A percentile compares a stretch with the other conserved stretches of the same genome.
phyloP scores from a whole-genome alignment of 805 yeast species.

The Cyberlindnera sargentensis region DNA sequence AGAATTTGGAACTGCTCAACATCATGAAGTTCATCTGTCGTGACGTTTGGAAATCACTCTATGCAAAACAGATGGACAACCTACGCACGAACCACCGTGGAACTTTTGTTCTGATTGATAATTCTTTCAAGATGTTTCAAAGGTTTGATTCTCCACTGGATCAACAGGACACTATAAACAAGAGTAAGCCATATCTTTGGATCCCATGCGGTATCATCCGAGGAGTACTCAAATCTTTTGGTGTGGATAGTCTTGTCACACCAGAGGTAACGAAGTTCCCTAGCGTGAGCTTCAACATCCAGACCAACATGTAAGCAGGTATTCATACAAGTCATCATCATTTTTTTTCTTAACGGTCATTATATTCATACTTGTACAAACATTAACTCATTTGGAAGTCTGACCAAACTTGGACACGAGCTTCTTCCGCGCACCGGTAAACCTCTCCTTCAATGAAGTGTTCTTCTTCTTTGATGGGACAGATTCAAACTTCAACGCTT shows the following conservation, averaged over 20 bases:
- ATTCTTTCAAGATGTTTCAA: conserved; percentile 46
- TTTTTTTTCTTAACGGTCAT: background rate
- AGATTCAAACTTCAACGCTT: background rate
- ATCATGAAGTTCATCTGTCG: conserved; percentile 90
- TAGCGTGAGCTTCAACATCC: conserved; percentile 64
- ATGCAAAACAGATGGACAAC: conserved; percentile 85
- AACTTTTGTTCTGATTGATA: conserved; percentile 73
- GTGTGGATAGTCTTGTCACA: conserved; percentile 55
- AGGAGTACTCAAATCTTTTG: conserved; percentile 65
- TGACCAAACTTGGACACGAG: conserved; percentile 19
- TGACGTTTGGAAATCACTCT: conserved; percentile 80
- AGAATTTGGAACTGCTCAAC: conserved; percentile 60
- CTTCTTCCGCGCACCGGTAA: conserved; percentile 23
- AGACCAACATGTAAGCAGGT: conserved; percentile 31
- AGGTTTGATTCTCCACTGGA: conserved; percentile 43
- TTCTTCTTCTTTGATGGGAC: conserved; percentile 1
- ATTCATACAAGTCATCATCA: background rate
- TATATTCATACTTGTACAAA: background rate
- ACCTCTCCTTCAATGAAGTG: conserved; percentile 17
- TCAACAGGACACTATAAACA: conserved; percentile 35
- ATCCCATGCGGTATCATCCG: conserved; percentile 72
- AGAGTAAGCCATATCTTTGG: conserved; percentile 48
- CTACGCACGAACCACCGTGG: conserved; percentile 88
- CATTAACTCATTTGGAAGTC: conserved; percentile 6
- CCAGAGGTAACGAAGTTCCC: conserved; percentile 63